phyloP scores from a whole-genome alignment of 164 flowering plant genomes.

The Euptelea pleiosperma region DNA sequence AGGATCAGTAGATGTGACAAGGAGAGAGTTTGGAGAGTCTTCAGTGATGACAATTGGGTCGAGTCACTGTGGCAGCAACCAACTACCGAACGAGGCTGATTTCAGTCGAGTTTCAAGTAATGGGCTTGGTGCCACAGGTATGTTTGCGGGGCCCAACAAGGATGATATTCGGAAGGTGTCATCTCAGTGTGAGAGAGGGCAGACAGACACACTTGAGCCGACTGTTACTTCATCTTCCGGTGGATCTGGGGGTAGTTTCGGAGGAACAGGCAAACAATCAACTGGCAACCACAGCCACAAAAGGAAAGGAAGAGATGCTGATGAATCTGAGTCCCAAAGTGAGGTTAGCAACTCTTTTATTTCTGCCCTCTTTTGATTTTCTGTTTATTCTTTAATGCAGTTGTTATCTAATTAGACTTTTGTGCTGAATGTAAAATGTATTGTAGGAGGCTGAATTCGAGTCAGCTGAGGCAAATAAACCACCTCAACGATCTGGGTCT shows the following conservation, averaged over 20 bases:
- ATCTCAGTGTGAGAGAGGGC: constrained; percentile 26
- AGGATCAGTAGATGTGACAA: constrained; percentile 8
- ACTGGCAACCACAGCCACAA: constrained; percentile 32
- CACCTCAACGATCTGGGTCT: constrained; percentile 28
- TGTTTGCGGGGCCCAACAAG: constrained; percentile 23
- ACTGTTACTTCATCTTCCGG: constrained; percentile 51
- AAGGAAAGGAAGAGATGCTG: constrained; percentile 43
- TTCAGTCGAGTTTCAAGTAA: constrained; percentile 36
- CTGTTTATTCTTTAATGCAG: not conserved
- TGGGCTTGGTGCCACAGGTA: constrained; percentile 21
- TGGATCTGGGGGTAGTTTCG: constrained; percentile 52
- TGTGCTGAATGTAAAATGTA: not conserved
- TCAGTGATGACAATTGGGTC: constrained; percentile 52
- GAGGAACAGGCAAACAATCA: constrained; percentile 33
- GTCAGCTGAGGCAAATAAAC: constrained; percentile 20
- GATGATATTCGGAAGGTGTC: constrained; percentile 17
- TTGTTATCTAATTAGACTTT: not conserved
- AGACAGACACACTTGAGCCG: constrained; percentile 34
- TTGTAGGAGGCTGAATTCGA: constrained; percentile 26
- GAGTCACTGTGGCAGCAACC: constrained; percentile 64
- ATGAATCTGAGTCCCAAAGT: constrained; percentile 43
- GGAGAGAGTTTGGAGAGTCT: constrained; percentile 33
- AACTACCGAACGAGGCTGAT: constrained; percentile 35
- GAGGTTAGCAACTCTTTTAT: constrained; percentile 28
- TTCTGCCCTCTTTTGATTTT: not conserved